Conservation (phyloP, 371 early-diverging fungal genomes). For the Actinomortierella ambigua region DNA sequence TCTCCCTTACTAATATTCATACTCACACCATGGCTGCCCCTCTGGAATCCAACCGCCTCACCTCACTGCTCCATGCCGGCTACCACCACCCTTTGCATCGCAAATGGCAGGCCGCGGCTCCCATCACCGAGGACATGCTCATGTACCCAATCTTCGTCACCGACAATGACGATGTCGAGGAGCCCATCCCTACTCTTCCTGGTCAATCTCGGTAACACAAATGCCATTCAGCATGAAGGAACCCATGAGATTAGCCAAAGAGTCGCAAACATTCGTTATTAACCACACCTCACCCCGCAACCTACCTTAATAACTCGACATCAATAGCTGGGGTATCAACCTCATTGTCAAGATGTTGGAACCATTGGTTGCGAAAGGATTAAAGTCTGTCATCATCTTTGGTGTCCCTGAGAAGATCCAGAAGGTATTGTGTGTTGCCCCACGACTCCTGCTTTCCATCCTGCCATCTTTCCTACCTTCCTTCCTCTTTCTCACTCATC, state of each 20-base stretch:
- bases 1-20: not conserved
- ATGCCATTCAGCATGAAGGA: not conserved
- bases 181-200: conserved; percentile 84
- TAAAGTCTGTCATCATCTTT: conserved; percentile 88
- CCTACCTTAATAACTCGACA: too few species aligned
- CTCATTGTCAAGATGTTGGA: conserved; percentile 73
- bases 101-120: conserved; percentile 76
- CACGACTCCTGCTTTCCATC: not conserved
- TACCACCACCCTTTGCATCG: conserved; percentile 84
- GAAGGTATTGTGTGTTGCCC: conserved; percentile 39
- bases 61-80: conserved; percentile 86
- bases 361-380: conserved; percentile 89
- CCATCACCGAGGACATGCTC: conserved; percentile 74
- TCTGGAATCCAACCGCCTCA: conserved; percentile 37
- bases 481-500: not conserved
- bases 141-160: conserved; percentile 95
- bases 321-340: conserved; percentile 83
- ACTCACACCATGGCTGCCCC: conserved; percentile 14
- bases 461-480: not conserved
- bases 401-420: conserved; percentile 87
- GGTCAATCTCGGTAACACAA: conserved; percentile 76
- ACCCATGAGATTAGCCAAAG: too few species aligned
- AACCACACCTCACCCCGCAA: too few species aligned
- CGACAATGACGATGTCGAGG: conserved; percentile 74
- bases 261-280: too few species aligned